These are phyloP conservation scores for Xenoacremonium recifei DNA, from an alignment of 2,329 filamentous ascomycete genomes.

Conservation along the genomic window DNA sequence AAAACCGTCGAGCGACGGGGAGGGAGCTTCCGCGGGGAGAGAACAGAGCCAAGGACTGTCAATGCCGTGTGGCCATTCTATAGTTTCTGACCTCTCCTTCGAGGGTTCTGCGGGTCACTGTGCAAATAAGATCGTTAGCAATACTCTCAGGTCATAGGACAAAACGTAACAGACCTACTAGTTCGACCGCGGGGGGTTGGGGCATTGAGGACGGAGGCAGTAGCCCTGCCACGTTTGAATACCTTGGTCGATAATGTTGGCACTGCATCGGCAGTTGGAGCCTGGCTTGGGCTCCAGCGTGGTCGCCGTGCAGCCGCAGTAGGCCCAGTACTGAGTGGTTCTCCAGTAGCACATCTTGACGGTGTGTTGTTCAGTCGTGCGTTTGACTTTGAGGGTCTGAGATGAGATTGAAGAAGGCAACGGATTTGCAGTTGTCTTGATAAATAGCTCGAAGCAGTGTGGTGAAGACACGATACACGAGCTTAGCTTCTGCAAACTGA, in stretches of 20 bases:
- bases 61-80: slow-evolving; percentile 19
- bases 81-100: slow-evolving; percentile 21
- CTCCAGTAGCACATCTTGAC: slow-evolving; percentile 35
- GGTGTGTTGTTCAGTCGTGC: background rate
- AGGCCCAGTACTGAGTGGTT: slow-evolving; percentile 29
- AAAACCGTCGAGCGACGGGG: too few relatives aligned
- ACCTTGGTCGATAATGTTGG: slow-evolving; percentile 25
- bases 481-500: slow-evolving; percentile 12
- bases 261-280: slow-evolving; percentile 25
- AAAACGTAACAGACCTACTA: slow-evolving; percentile 23
- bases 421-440: slow-evolving; percentile 6
- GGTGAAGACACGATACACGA: slow-evolving; percentile 11
- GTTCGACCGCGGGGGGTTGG: slow-evolving; percentile 25
- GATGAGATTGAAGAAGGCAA: slow-evolving; percentile 1
- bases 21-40: slow-evolving; percentile 3
- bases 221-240: slow-evolving; percentile 31
- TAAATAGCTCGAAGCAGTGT: slow-evolving; percentile 14
- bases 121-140: slow-evolving; percentile 9
- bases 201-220: slow-evolving; percentile 30
- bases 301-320: slow-evolving; percentile 30
- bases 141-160: slow-evolving; percentile 6
- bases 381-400: slow-evolving; percentile 2
- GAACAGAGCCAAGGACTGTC: slow-evolving; percentile 2
- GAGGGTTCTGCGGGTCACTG: slow-evolving; percentile 21
- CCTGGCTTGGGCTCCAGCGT: slow-evolving; percentile 26